phyloP scores from a whole-genome alignment of 1,139 yeast genomes.

The Meyerozyma athensensis region DNA sequence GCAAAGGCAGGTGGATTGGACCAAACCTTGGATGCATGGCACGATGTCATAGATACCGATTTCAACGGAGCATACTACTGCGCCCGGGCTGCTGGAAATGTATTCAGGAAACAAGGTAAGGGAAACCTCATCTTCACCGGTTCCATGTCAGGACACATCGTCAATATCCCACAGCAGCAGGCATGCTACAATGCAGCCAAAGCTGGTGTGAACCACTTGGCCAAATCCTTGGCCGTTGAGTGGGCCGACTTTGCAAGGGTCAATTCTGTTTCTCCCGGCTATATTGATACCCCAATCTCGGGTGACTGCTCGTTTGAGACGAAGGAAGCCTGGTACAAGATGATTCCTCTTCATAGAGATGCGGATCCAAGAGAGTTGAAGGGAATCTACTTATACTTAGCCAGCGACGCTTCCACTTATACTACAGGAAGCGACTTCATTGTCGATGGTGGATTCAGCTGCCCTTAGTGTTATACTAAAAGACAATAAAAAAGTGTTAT shows the following conservation, averaged over 20 bases:
- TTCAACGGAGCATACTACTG: slow-evolving; percentile 8
- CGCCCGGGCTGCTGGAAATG: slow-evolving; percentile 7
- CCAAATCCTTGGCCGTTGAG: slow-evolving; percentile 8
- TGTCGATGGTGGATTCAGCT: slow-evolving; percentile 17
- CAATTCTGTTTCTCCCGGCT: slow-evolving; percentile 8
- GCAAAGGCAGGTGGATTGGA: slow-evolving; percentile 6
- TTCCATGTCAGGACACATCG: slow-evolving; percentile 8
- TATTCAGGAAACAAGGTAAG: slow-evolving; percentile 5
- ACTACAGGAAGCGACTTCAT: slow-evolving; percentile 16
- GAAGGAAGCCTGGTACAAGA: slow-evolving; percentile 13
- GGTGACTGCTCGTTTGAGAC: slow-evolving; percentile 8
- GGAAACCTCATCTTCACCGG: slow-evolving; percentile 8
- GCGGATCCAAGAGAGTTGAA: slow-evolving; percentile 15
- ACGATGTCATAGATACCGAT: slow-evolving; percentile 6
- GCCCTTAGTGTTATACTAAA: too few relatives aligned
- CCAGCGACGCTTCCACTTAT: slow-evolving; percentile 16
- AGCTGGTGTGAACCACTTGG: slow-evolving; percentile 6
- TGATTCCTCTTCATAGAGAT: slow-evolving; percentile 17
- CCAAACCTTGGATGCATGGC: slow-evolving; percentile 5
- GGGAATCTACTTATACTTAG: slow-evolving; percentile 17
- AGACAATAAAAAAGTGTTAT: too few relatives aligned
- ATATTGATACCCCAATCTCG: slow-evolving; percentile 7
- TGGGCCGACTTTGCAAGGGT: slow-evolving; percentile 9
- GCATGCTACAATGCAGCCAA: slow-evolving; percentile 7
- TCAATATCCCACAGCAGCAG: slow-evolving; percentile 6